Percentiles rank a stretch among this genome's conserved stretches.
These are phyloP conservation scores for Nannizziopsis arthrosporioides DNA, from an alignment of 2,329 filamentous ascomycete genomes.

Conservation along the genomic window DNA sequence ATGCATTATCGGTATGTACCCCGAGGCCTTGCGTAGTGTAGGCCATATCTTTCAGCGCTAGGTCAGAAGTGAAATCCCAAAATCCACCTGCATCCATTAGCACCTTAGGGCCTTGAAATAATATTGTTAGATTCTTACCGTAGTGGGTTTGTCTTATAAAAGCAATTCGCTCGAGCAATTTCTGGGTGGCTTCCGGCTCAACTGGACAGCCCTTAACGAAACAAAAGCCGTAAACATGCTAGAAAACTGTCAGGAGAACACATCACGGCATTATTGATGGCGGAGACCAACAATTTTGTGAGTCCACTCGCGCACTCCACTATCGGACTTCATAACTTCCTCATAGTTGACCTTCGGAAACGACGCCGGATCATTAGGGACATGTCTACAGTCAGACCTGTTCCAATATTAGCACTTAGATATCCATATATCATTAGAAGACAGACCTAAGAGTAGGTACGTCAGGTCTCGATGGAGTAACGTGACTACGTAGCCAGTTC, in stretches of 20 bases:
- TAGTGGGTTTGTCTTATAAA: conserved; percentile 89
- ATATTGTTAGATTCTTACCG: conserved; percentile 48
- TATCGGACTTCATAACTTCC: conserved; percentile 47
- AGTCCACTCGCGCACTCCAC: conserved; percentile 51
- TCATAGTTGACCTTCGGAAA: conserved; percentile 52
- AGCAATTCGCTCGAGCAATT: conserved; percentile 66
- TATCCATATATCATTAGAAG: neutral
- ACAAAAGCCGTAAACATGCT: conserved; percentile 62
- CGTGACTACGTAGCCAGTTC: conserved; percentile 47
- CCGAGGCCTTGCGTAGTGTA: conserved; percentile 77
- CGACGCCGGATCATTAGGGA: conserved; percentile 24
- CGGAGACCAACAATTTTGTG: conserved; percentile 40
- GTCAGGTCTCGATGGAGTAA: neutral
- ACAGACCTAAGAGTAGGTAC: conserved; percentile 4
- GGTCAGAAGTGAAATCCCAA: conserved; percentile 80
- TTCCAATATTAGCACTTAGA: neutral
- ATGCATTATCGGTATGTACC: conserved; percentile 88
- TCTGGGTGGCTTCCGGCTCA: conserved; percentile 57
- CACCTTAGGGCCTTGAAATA: neutral
- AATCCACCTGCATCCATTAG: conserved; percentile 43
- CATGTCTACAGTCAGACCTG: conserved; percentile 12
- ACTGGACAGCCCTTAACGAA: conserved; percentile 62
- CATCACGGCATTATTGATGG: conserved; percentile 9
- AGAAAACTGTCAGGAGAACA: conserved; percentile 5
- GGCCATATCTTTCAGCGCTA: conserved; percentile 77